These are phyloP conservation scores for Wickerhamiella sorbophila DNA, from an alignment of 805 yeast species.

Conservation along the genomic window DNA sequence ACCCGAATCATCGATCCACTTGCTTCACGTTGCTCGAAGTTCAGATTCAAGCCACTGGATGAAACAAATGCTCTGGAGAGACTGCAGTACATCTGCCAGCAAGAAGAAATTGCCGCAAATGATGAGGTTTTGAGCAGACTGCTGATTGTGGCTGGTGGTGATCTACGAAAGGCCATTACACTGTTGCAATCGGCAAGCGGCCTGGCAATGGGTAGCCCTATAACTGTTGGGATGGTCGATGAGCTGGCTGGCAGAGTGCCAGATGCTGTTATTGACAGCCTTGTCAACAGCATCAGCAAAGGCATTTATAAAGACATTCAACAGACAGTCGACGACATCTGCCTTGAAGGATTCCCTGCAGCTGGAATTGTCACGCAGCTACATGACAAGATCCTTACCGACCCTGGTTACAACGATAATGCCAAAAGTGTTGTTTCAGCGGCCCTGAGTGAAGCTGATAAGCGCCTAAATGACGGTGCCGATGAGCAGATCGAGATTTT, in stretches of 20 bases:
- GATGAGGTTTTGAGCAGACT: constrained; percentile 49
- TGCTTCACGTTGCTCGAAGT: constrained; percentile 92
- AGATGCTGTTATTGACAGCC: constrained; percentile 29
- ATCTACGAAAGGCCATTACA: constrained; percentile 85
- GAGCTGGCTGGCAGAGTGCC: constrained; percentile 73
- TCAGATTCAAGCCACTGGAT: constrained; percentile 72
- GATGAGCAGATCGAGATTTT: constrained; percentile 77
- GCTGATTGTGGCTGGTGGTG: constrained; percentile 69
- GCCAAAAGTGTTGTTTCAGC: constrained; percentile 54
- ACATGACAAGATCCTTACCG: constrained; percentile 50
- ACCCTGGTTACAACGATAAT: constrained; percentile 34
- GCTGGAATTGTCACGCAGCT: constrained; percentile 56
- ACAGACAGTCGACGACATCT: constrained; percentile 34
- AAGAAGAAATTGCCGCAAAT: constrained; percentile 32
- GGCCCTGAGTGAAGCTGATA: constrained; percentile 60
- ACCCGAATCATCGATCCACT: constrained; percentile 94
- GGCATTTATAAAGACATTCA: constrained; percentile 19
- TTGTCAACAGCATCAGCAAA: constrained; percentile 29
- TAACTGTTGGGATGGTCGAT: constrained; percentile 36
- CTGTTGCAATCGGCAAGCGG: constrained; percentile 59
- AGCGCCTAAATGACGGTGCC: constrained; percentile 64
- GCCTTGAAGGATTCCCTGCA: constrained; percentile 66
- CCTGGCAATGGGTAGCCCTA: constrained; percentile 30
- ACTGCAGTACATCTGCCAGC: constrained; percentile 42
- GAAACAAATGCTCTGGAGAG: constrained; percentile 55